phyloP scores from a whole-genome alignment of 2,329 filamentous ascomycete species.

The Fusarium nodosum region DNA sequence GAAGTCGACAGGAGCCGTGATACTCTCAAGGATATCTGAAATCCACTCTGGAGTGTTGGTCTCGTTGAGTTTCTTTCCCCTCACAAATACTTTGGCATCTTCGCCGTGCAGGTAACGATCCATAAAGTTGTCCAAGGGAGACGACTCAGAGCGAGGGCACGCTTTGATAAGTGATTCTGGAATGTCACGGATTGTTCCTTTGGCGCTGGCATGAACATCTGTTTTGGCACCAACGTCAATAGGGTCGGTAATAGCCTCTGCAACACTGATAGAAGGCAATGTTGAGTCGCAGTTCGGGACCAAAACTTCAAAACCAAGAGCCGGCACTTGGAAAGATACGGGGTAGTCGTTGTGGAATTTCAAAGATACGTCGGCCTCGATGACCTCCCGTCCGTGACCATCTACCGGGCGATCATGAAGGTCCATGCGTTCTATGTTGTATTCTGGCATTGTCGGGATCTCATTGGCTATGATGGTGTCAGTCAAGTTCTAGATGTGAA shows the following conservation, averaged over 20 bases:
- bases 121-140: slow-evolving; percentile 86
- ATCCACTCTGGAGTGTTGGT: slow-evolving; percentile 85
- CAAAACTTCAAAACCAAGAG: slow-evolving; percentile 85
- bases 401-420: slow-evolving; percentile 77
- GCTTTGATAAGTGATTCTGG: slow-evolving; percentile 78
- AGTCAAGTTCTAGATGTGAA: slow-evolving; percentile 47
- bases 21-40: slow-evolving; percentile 80
- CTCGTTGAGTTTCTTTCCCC: slow-evolving; percentile 77
- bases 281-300: slow-evolving; percentile 82
- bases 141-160: slow-evolving; percentile 83
- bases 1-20: slow-evolving; percentile 87
- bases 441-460: slow-evolving; percentile 82
- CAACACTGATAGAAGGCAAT: slow-evolving; percentile 82
- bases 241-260: slow-evolving; percentile 77
- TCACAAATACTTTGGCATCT: slow-evolving; percentile 83
- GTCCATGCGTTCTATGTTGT: slow-evolving; percentile 85
- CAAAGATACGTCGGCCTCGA: slow-evolving; percentile 84
- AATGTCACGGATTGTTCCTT: slow-evolving; percentile 78
- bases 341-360: slow-evolving; percentile 82
- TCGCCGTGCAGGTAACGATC: slow-evolving; percentile 85
- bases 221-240: slow-evolving; percentile 77
- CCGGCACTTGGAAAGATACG: slow-evolving; percentile 80
- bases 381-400: slow-evolving; percentile 68
- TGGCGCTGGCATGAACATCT: slow-evolving; percentile 76
- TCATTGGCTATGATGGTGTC: slow-evolving; percentile 68